These are phyloP conservation scores for Ganoderma leucocontextum DNA, from an alignment of 1,284 basidiomycete genomes.

Conservation along the genomic window DNA sequence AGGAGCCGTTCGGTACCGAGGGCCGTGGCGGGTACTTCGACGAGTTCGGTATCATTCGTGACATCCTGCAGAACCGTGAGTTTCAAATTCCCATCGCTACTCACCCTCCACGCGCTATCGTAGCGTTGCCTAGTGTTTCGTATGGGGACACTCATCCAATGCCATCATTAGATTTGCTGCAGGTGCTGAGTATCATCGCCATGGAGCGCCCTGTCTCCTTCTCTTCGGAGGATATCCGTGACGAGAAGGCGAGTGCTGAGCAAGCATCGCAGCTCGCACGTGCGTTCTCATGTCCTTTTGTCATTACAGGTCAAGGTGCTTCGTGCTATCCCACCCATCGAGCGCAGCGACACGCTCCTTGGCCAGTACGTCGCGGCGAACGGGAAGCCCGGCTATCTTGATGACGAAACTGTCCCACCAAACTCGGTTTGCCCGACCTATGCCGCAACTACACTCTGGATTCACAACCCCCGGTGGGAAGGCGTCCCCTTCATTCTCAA, in stretches of 20 bases:
- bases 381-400: slow-evolving; percentile 96
- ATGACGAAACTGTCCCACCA: slow-evolving; percentile 93
- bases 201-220: slow-evolving; percentile 99
- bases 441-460: slow-evolving; percentile 87
- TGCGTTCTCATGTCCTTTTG: slow-evolving; percentile 22
- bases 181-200: slow-evolving; percentile 90
- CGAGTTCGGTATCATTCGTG: slow-evolving; percentile 97
- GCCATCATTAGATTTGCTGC: slow-evolving; percentile 78
- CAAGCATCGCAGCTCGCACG: slow-evolving; percentile 13
- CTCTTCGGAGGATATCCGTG: slow-evolving; percentile 93
- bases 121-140: too few species aligned
- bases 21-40: slow-evolving; percentile 98
- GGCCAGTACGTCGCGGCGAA: slow-evolving; percentile 91
- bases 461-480: slow-evolving; percentile 96
- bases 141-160: slow-evolving; percentile 14
- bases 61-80: slow-evolving; percentile 96
- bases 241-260: slow-evolving; percentile 81
- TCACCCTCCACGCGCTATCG: slow-evolving; percentile 11
- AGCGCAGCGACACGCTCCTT: slow-evolving; percentile 80
- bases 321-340: slow-evolving; percentile 86
- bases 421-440: slow-evolving; percentile 93
- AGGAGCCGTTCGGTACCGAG: slow-evolving; percentile 97
- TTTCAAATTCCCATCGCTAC: slow-evolving; percentile 33
- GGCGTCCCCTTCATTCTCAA: slow-evolving; percentile 97
- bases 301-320: slow-evolving; percentile 89